Evolutionary conservation across 1,284 basidiomycete genomes (phyloP).

Genomic region (Porogramme epimiltina): DNA sequence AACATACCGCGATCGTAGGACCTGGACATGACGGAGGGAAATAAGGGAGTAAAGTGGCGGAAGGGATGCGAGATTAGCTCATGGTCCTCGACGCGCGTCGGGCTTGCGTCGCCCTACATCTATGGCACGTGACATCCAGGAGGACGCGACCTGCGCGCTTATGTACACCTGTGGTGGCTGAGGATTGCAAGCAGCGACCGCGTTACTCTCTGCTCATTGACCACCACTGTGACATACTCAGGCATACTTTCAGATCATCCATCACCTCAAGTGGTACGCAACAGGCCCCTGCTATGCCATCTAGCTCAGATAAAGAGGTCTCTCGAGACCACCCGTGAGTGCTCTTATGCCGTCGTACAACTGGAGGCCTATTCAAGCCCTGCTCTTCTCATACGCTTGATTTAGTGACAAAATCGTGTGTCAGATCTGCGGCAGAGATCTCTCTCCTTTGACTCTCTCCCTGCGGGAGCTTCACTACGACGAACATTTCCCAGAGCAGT

Average conservation of each 20-base stretch:
- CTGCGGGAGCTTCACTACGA: conserved; percentile 53
- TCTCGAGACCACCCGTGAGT: conserved; percentile 21
- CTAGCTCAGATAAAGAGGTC: no score
- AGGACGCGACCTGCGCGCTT: conserved; percentile 17
- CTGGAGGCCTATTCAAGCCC: no score
- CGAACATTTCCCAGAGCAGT: conserved; percentile 38
- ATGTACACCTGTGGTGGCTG: no score
- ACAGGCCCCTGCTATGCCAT: no score
- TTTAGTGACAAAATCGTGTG: conserved; percentile 37
- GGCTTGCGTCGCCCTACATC: conserved; percentile 31
- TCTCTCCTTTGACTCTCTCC: conserved; percentile 36
- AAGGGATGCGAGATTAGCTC: conserved; percentile 11
- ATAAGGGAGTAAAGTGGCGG: background rate
- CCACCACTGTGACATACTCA: no score
- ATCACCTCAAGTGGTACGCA: no score
- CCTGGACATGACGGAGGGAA: conserved; percentile 56
- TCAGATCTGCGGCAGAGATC: conserved; percentile 48
- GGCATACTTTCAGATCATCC: no score
- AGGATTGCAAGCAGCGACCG: no score
- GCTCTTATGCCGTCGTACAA: no score
- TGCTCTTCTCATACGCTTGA: no score
- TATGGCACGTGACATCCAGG: conserved; percentile 16
- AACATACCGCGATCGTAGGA: conserved; percentile 77
- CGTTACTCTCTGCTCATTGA: no score
- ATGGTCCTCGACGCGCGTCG: conserved; percentile 55